These are phyloP conservation scores for Colletotrichum liaoningense DNA, from an alignment of 2,329 filamentous ascomycete genomes.

Conservation along the genomic window DNA sequence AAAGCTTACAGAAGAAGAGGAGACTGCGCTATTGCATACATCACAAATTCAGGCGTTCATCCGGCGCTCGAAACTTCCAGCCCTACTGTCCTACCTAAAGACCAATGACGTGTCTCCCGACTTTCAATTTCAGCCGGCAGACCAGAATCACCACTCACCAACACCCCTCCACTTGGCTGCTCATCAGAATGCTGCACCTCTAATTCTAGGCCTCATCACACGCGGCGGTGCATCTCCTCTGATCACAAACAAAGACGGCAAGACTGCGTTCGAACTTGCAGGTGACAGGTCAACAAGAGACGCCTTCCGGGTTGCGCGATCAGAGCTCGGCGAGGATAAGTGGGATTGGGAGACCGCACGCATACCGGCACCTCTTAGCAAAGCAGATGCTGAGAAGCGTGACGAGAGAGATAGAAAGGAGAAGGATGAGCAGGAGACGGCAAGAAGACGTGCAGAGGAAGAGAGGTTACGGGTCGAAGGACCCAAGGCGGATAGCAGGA, in stretches of 20 bases:
- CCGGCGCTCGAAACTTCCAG: conserved; percentile 89
- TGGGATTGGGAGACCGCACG: conserved; percentile 85
- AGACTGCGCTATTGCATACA: conserved; percentile 84
- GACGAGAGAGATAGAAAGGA: conserved; percentile 78
- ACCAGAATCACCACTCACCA: conserved; percentile 82
- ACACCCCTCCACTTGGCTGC: conserved; percentile 89
- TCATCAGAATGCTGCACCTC: conserved; percentile 79
- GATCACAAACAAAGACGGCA: conserved; percentile 77
- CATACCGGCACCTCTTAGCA: conserved; percentile 78
- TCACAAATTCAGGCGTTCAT: conserved; percentile 89
- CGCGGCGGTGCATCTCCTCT: conserved; percentile 83
- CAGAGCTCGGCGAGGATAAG: conserved; percentile 79
- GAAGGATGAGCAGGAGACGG: conserved; percentile 74
- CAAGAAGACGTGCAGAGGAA: conserved; percentile 79
- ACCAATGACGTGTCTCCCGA: conserved; percentile 77
- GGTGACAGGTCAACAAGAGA: conserved; percentile 89
- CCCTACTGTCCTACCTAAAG: conserved; percentile 84
- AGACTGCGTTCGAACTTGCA: conserved; percentile 86
- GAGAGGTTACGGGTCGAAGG: conserved; percentile 78
- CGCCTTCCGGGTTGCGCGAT: conserved; percentile 88
- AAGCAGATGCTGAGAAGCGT: conserved; percentile 76
- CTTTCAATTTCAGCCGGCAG: conserved; percentile 80
- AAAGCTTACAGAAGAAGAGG: conserved; percentile 84
- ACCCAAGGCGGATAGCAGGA: conserved; percentile 62
- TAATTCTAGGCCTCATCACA: conserved; percentile 81